These are phyloP conservation scores for Mycena kentingensis DNA, from an alignment of 768 basidiomycete genomes.

Conservation along the genomic window DNA sequence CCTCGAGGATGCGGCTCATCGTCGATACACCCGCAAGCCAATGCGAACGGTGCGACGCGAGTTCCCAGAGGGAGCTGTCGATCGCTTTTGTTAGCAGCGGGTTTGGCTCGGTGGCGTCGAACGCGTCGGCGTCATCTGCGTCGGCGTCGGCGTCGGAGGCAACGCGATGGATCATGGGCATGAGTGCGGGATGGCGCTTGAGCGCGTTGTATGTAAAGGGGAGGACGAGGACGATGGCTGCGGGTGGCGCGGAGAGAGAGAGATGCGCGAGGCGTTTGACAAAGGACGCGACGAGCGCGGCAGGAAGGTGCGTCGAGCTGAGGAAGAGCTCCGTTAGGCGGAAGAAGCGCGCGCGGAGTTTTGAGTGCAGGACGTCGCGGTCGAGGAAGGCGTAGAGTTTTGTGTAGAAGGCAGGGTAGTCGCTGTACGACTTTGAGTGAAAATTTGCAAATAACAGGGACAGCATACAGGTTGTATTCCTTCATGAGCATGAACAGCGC, in stretches of 20 bases:
- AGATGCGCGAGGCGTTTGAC: constrained; percentile 88
- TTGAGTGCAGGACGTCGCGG: constrained; percentile 84
- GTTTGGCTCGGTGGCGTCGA: constrained; percentile 62
- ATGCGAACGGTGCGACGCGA: constrained; percentile 75
- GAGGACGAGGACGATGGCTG: constrained; percentile 86
- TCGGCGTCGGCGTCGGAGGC: constrained; percentile 33
- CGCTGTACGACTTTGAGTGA: constrained; percentile 48
- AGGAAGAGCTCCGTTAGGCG: constrained; percentile 89
- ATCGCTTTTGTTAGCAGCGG: constrained; percentile 80
- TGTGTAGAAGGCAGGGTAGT: constrained; percentile 95
- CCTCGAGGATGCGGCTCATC: constrained; percentile 79
- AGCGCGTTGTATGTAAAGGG: constrained; percentile 95
- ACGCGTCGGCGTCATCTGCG: constrained; percentile 64
- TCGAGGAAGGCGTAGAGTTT: constrained; percentile 90
- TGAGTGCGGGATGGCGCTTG: constrained; percentile 87
- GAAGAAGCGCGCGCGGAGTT: constrained; percentile 94
- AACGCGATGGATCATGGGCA: constrained; percentile 86
- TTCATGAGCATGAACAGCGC: constrained; percentile 89
- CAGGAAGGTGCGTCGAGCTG: constrained; percentile 91
- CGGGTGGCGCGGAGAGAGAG: constrained; percentile 82
- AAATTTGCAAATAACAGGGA: constrained; percentile 5
- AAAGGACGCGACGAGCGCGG: constrained; percentile 91
- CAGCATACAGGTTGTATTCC: constrained; percentile 84
- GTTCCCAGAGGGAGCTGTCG: constrained; percentile 91
- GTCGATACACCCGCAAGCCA: constrained; percentile 90